Evolutionary conservation across 352 stramenopile genomes (phyloP), one percentile per base, ranked within the genome.

Genomic region (Phytophthora fragariaefolia): DNA sequence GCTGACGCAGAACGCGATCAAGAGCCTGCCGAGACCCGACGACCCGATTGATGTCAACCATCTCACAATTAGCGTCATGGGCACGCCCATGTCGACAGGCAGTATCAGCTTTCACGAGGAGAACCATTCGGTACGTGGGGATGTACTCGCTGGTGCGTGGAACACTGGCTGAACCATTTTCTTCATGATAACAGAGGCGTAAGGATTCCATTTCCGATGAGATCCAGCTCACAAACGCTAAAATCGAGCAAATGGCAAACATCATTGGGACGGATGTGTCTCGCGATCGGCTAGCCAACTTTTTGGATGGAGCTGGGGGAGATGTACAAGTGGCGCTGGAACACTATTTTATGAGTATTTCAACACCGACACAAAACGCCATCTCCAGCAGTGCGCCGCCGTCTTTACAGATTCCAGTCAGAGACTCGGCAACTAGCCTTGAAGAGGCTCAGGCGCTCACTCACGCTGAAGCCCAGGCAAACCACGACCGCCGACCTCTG

Each of bases 261-360:
- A 94, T 96, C 40, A 90, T 93, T 32, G 86, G 85, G 12, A 74
- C 80, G 9, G 77, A 92, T 15, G 83, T 91, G 36, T 89, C 86
- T 52, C 85, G 84, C 20, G 82, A 93, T 60, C 71, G 73, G 1
- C 76, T 96, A 6, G 80, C 77, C 6, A 87, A 90, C 47, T 93
- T 90, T 45, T 56, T 96, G 9, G 88, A 96, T 53, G 88, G 88
- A 6, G 88, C 88, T 5, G 88, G 86, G 17, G 88, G 88, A 20
- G 83, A 91, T 57, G 86, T 95, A 5, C 88, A 96, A 66, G 77
- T 95, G 13, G 88, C 88, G n/a, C 34, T 96, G 27, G 88, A 96
- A 63, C 88, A 96, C 62, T 96, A 95, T 77, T 96, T 96, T 46
- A 96, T 96, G 88, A 93, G 74, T 38, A 52, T 91, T 26, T 91